These are phyloP conservation scores for Arthrobotrys pseudoclavata DNA, from an alignment of 2,329 filamentous ascomycete species.

Conservation along the genomic window DNA sequence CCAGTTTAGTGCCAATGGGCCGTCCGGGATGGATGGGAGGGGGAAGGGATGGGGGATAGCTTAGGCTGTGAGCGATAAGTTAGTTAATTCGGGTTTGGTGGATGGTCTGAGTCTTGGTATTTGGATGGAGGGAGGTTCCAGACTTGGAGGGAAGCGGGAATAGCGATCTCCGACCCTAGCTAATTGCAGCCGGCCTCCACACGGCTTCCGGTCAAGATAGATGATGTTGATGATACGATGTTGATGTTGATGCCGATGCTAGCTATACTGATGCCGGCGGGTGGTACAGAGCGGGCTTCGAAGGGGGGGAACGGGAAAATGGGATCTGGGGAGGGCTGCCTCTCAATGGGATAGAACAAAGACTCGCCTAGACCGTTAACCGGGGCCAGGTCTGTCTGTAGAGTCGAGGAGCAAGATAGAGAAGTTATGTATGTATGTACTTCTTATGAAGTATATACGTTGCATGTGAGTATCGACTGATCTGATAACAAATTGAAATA, in stretches of 20 bases:
- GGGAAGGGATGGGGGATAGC: conserved; percentile 11
- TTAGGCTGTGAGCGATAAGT: conserved; percentile 23
- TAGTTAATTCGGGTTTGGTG: neutral
- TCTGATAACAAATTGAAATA: neutral
- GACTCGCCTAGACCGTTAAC: conserved; percentile 52
- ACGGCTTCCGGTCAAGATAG: neutral
- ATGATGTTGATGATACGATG: neutral
- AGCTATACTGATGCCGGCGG: conserved; percentile 17
- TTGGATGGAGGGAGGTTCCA: conserved; percentile 14
- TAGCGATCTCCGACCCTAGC: conserved; percentile 4
- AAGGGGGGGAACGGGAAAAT: conserved; percentile 17
- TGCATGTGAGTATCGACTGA: too few relatives aligned
- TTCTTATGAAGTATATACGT: too few relatives aligned
- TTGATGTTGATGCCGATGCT: neutral
- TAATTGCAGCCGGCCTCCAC: conserved; percentile 15
- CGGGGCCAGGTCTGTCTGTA: neutral
- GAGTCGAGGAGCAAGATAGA: neutral
- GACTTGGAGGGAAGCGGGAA: conserved; percentile 9
- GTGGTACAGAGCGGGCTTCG: conserved; percentile 28
- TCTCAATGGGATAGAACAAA: conserved; percentile 25
- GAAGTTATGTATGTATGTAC: neutral
- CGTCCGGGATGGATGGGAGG: conserved; percentile 38
- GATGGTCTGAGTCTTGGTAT: conserved; percentile 19
- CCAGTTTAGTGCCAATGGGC: conserved; percentile 37
- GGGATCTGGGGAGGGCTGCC: conserved; percentile 1